Conservation (phyloP, 2,329 filamentous ascomycete genomes). For the Phialophora verrucosa region DNA sequence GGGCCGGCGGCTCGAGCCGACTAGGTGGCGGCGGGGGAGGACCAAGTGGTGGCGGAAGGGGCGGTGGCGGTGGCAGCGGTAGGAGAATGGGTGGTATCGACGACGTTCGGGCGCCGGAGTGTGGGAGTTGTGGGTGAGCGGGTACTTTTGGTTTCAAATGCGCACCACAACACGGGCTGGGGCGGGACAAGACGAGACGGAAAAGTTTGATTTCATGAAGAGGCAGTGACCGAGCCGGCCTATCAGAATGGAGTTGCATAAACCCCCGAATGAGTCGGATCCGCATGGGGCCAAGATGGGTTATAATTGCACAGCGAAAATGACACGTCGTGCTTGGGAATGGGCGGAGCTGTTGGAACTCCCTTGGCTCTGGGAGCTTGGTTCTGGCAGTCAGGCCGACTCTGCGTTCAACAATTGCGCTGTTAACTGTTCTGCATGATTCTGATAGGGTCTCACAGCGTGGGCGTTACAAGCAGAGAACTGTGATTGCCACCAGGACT, state of each 20-base stretch:
- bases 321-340: background rate
- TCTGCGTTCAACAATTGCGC: background rate
- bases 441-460: background rate
- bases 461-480: background rate
- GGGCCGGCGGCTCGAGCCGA: constrained; percentile 33
- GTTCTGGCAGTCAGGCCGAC: background rate
- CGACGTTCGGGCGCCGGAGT: constrained; percentile 57
- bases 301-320: no score
- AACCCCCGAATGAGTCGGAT: no score
- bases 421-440: background rate
- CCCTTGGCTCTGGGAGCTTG: background rate
- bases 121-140: constrained; percentile 48
- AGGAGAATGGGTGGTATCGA: constrained; percentile 54
- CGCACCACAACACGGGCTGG: background rate
- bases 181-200: background rate
- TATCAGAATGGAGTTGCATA: no score
- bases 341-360: background rate
- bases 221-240: background rate
- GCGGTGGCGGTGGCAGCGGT: constrained; percentile 42
- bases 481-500: background rate
- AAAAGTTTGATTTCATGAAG: background rate
- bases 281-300: no score
- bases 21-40: constrained; percentile 41
- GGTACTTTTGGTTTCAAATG: background rate
- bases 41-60: constrained; percentile 40